These are phyloP conservation scores for Lipomyces spencermartinsiae DNA, from an alignment of 805 yeast species.

Conservation along the genomic window DNA sequence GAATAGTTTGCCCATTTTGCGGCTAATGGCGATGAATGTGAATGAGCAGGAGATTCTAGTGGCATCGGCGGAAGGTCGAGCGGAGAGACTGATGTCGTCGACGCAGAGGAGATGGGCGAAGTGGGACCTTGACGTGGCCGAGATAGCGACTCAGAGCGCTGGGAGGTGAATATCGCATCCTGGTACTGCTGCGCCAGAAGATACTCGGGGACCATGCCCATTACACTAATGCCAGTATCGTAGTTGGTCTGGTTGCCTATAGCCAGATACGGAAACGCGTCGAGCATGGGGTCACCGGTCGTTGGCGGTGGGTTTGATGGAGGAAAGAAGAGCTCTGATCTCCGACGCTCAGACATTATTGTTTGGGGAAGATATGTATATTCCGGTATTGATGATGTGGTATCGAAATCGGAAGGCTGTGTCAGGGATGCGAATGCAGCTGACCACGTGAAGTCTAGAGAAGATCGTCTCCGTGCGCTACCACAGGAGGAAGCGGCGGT, in stretches of 20 bases:
- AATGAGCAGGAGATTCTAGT: not conserved
- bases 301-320: not conserved
- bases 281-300: constrained; percentile 7
- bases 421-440: constrained; percentile 21
- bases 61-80: not conserved
- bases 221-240: not conserved
- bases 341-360: constrained; percentile 18
- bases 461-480: constrained; percentile 18
- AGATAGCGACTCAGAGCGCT: not conserved
- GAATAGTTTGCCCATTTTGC: constrained; percentile 19
- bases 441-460: constrained; percentile 34
- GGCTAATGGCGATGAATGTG: not conserved
- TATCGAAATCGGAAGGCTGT: constrained; percentile 3
- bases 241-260: not conserved
- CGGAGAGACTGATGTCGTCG: not conserved
- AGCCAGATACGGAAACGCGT: constrained; percentile 9
- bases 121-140: not conserved
- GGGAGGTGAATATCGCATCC: not conserved
- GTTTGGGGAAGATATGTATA: constrained; percentile 14
- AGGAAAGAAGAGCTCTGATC: constrained; percentile 10
- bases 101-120: not conserved
- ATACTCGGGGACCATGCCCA: constrained; percentile 25
- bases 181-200: not conserved
- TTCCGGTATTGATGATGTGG: constrained; percentile 13
- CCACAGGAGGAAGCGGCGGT: not conserved